Evolutionary conservation across 1,139 yeast genomes (phyloP).

Genomic region (Ogataea hybrid): DNA sequence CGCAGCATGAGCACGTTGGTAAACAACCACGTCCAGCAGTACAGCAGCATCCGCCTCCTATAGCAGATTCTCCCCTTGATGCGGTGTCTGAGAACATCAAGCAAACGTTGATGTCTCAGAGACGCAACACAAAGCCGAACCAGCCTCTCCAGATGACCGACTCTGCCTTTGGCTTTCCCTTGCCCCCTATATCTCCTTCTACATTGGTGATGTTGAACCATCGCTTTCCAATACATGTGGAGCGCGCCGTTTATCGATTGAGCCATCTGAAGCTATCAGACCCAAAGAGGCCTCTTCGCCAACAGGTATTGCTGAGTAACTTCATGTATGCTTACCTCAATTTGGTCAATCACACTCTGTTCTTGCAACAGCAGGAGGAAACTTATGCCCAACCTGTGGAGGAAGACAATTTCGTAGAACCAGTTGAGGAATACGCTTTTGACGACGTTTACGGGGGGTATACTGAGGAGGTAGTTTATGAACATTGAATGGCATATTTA

Average conservation of each 20-base stretch:
- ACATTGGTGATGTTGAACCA: constrained; percentile 78
- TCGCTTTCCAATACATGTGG: constrained; percentile 91
- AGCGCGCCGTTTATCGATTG: constrained; percentile 88
- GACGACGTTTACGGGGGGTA: constrained; percentile 7
- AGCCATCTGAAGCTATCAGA: constrained; percentile 93
- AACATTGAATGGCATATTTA: constrained; percentile 2
- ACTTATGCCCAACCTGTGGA: constrained; percentile 13
- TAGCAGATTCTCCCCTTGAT: constrained; percentile 8
- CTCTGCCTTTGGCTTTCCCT: constrained; percentile 82
- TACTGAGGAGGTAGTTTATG: constrained; percentile 8
- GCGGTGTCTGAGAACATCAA: constrained; percentile 24
- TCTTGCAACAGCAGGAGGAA: constrained; percentile 53
- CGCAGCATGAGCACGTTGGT: neutral
- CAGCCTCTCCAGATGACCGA: constrained; percentile 78
- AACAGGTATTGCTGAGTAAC: constrained; percentile 88
- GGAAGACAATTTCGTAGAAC: constrained; percentile 4
- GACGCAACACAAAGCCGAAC: constrained; percentile 43
- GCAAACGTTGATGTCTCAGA: constrained; percentile 30
- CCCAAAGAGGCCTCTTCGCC: constrained; percentile 84
- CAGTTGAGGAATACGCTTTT: constrained; percentile 6
- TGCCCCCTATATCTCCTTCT: constrained; percentile 75
- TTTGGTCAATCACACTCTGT: constrained; percentile 84
- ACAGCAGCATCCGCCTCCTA: constrained; percentile 1
- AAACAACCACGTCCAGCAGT: neutral
- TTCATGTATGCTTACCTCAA: constrained; percentile 97